Conservation (phyloP, 495 filamentous ascomycete genomes). For the Parmelia sp. region DNA sequence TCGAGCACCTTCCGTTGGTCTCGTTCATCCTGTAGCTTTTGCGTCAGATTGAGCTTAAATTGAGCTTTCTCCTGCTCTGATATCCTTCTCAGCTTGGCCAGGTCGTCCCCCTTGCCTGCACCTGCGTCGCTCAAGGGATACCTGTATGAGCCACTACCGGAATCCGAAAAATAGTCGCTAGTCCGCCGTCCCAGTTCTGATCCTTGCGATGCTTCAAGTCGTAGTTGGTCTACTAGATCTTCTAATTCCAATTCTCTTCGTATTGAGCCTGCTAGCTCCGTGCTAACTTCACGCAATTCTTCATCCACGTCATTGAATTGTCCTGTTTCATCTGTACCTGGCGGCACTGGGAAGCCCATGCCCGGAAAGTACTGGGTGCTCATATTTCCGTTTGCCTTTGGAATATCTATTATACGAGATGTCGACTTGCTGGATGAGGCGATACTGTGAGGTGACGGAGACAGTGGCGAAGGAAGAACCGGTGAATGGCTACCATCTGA, state of each 20-base stretch:
- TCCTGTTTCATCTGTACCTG: constrained; percentile 36
- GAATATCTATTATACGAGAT: constrained; percentile 44
- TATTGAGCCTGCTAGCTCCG: constrained; percentile 87
- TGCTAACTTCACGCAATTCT: constrained; percentile 85
- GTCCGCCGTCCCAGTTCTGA: constrained; percentile 61
- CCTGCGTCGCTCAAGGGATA: constrained; percentile 57
- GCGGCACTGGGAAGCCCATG: constrained; percentile 35
- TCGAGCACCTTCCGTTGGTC: constrained; percentile 66
- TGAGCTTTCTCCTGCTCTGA: constrained; percentile 89
- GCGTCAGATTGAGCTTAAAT: constrained; percentile 72
- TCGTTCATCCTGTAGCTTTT: constrained; percentile 81
- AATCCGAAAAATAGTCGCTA: constrained; percentile 97
- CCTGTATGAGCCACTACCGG: constrained; percentile 77
- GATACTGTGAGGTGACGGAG: constrained; percentile 33
- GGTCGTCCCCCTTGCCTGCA: constrained; percentile 62
- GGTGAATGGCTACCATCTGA: constrained; percentile 58
- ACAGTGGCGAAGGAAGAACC: constrained; percentile 50
- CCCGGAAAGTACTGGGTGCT: constrained; percentile 29
- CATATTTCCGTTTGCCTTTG: constrained; percentile 34
- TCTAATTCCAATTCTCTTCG: constrained; percentile 94
- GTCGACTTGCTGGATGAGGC: constrained; percentile 29
- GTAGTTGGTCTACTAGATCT: constrained; percentile 81
- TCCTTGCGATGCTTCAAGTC: constrained; percentile 61
- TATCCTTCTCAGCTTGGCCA: constrained; percentile 73
- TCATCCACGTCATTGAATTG: constrained; percentile 71